phyloP scores from a whole-genome alignment of 116 monocot genomes.

The Trichopus zeylanicus region DNA sequence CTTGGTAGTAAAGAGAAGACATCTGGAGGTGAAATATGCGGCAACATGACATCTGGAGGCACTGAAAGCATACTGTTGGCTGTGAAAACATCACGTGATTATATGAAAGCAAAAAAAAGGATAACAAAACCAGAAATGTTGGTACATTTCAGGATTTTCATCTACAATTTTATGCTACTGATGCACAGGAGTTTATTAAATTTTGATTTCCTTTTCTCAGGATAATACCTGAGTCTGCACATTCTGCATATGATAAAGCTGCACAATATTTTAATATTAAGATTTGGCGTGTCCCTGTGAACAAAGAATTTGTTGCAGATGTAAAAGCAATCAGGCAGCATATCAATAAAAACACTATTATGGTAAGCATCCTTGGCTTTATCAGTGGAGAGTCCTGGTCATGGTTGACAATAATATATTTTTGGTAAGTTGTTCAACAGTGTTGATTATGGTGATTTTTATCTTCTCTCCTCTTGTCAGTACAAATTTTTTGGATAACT shows the following conservation, averaged over 20 bases:
- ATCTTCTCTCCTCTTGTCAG: too few relatives aligned
- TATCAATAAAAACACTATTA: conserved; percentile 87
- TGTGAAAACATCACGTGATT: conserved; percentile 95
- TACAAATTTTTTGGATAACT: too few relatives aligned
- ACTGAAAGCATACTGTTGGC: conserved; percentile 98
- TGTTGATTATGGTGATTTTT: too few relatives aligned
- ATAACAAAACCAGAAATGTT: conserved; percentile 92
- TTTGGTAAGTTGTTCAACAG: not conserved
- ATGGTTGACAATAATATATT: not conserved
- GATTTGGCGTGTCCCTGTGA: conserved; percentile 76
- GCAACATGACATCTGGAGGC: conserved; percentile 99
- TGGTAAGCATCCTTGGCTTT: conserved; percentile 38
- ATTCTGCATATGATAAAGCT: conserved; percentile 99
- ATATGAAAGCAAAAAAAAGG: conserved; percentile 81
- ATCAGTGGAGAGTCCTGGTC: not conserved
- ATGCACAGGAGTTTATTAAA: not conserved
- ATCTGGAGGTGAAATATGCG: conserved; percentile 94
- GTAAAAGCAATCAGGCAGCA: conserved; percentile 55
- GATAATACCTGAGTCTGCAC: conserved; percentile 96
- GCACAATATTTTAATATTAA: conserved; percentile 94
- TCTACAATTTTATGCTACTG: not conserved
- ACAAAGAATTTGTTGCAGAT: conserved; percentile 83
- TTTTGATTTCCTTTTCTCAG: conserved; percentile 24
- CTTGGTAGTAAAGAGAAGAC: conserved; percentile 78
- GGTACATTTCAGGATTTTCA: conserved; percentile 6